A percentile compares a stretch with the other conserved stretches of the same genome.
Evolutionary conservation across 202 grass and related monocot genomes (phyloP).

Genomic region (Saccharum hybrid): DNA sequence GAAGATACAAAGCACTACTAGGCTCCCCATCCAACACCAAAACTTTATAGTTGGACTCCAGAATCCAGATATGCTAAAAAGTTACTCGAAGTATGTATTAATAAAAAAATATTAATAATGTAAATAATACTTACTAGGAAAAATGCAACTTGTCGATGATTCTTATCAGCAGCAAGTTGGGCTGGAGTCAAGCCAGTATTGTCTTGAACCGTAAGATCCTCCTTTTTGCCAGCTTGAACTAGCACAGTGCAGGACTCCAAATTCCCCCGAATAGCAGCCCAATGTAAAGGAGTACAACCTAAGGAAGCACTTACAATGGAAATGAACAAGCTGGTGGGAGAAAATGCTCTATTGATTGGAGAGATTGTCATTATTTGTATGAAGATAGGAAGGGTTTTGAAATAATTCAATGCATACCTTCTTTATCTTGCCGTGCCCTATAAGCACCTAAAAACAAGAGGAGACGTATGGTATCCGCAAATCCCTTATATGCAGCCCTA

Average conservation of each 20-base stretch:
- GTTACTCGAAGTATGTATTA: not conserved
- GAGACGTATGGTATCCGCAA: conserved; percentile 85
- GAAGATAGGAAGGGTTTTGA: not conserved
- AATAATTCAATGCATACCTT: conserved; percentile 60
- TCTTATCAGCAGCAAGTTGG: conserved; percentile 87
- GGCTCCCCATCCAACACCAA: not conserved
- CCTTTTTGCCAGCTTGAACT: conserved; percentile 91
- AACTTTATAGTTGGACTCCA: not conserved
- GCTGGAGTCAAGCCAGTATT: conserved; percentile 95
- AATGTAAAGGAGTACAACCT: conserved; percentile 98
- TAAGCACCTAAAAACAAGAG: conserved; percentile 94
- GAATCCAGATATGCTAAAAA: conserved; percentile 27
- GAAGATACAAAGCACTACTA: conserved; percentile 4
- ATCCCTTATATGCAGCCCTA: conserved; percentile 98
- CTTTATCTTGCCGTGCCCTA: conserved; percentile 86
- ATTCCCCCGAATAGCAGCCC: conserved; percentile 94
- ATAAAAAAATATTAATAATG: not conserved
- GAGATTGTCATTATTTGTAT: conserved; percentile 3
- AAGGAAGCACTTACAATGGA: conserved; percentile 43
- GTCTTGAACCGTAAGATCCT: conserved; percentile 79
- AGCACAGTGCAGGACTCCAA: conserved; percentile 87
- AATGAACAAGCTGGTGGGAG: conserved; percentile 37
- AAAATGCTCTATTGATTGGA: not conserved
- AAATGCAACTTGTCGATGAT: conserved; percentile 90
- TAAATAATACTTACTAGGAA: conserved; percentile 78